Evolutionary conservation across 2,329 filamentous ascomycete species (phyloP).

Genomic region (Penicillium sp.): DNA sequence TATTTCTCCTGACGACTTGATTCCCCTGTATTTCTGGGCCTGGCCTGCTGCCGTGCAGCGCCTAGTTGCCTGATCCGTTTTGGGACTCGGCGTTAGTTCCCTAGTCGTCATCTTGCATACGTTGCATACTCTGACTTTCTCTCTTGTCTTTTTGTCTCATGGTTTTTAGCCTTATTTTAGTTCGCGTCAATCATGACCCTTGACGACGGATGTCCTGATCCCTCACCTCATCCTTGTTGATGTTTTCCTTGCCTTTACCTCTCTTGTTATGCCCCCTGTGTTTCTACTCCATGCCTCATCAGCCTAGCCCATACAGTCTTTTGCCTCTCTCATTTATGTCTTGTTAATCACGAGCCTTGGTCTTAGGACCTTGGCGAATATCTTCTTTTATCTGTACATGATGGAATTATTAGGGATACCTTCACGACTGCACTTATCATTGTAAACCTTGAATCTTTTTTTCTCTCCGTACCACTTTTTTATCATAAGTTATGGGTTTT

Average conservation of each 20-base stretch:
- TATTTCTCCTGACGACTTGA: constrained; percentile 12
- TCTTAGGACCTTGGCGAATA: constrained; percentile 11
- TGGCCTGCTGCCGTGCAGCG: constrained; percentile 5
- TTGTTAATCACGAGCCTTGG: constrained; percentile 17
- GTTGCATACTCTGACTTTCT: constrained; percentile 22
- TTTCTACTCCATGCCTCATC: constrained; percentile 15
- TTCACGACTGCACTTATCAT: constrained; percentile 18
- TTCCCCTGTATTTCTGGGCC: constrained; percentile 14
- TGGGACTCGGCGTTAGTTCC: constrained; percentile 20
- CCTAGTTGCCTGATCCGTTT: constrained; percentile 11
- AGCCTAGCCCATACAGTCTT: constrained; percentile 22
- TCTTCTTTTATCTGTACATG: constrained; percentile 29
- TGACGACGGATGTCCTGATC: constrained; percentile 22
- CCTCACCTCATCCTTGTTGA: constrained; percentile 4
- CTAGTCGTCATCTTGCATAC: constrained; percentile 18
- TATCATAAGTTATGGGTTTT: neutral
- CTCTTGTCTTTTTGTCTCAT: constrained; percentile 18
- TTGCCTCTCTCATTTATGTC: constrained; percentile 18
- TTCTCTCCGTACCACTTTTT: neutral
- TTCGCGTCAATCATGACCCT: constrained; percentile 26
- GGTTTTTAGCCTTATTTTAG: constrained; percentile 12
- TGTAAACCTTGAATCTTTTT: neutral
- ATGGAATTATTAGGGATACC: constrained; percentile 24
- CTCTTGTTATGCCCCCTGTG: constrained; percentile 9
- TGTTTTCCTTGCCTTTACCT: constrained; percentile 12